phyloP scores from a whole-genome alignment of 1,284 basidiomycete species.

The Austroboletus niveus region DNA sequence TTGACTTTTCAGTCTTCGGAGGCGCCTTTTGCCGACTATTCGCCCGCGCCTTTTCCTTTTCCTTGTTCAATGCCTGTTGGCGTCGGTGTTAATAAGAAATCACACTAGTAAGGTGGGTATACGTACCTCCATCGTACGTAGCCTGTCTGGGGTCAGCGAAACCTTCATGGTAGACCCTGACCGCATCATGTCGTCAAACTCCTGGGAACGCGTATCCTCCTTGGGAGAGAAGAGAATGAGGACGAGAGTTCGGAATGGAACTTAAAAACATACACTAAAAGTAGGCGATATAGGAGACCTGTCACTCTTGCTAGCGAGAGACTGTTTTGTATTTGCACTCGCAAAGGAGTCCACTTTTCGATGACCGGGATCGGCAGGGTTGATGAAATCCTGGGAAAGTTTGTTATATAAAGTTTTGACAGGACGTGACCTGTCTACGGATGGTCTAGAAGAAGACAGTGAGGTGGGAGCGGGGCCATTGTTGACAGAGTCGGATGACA shows the following conservation, averaged over 20 bases:
- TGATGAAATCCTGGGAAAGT: slow-evolving; percentile 43
- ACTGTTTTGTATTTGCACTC: slow-evolving; percentile 47
- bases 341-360: slow-evolving; percentile 52
- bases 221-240: slow-evolving; percentile 23
- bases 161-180: slow-evolving; percentile 91
- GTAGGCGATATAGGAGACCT: slow-evolving; percentile 36
- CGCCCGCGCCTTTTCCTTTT: slow-evolving; percentile 57
- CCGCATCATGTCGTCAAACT: slow-evolving; percentile 89
- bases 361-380: slow-evolving; percentile 41
- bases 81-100: slow-evolving; percentile 25
- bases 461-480: slow-evolving; percentile 24
- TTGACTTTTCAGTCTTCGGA: slow-evolving; percentile 25
- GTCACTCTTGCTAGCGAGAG: slow-evolving; percentile 32
- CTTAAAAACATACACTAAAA: slow-evolving; percentile 30
- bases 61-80: slow-evolving; percentile 62
- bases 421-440: slow-evolving; percentile 56
- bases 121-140: slow-evolving; percentile 85
- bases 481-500: slow-evolving; percentile 31
- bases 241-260: slow-evolving; percentile 1
- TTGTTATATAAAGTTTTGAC: slow-evolving; percentile 57
- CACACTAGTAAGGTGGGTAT: slow-evolving; percentile 24
- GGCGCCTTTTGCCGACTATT: slow-evolving; percentile 35
- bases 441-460: slow-evolving; percentile 42
- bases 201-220: slow-evolving; percentile 59
- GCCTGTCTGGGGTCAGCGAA: slow-evolving; percentile 88